Evolutionary conservation across 2,329 filamentous ascomycete species (phyloP).

Genomic region (Penicillium corylophilum): DNA sequence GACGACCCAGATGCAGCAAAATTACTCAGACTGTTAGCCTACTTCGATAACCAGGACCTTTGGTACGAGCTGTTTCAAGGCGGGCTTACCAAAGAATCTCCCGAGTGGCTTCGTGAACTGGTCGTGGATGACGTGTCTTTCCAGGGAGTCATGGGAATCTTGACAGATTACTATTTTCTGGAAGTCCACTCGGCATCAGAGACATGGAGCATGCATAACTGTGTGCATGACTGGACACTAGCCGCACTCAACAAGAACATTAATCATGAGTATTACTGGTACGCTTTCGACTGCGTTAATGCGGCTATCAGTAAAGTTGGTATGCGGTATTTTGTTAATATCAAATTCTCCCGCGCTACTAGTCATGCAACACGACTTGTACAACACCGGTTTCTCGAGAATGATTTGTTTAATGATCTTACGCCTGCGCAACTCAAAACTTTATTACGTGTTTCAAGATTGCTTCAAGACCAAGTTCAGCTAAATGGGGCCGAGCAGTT

Average conservation of each 20-base stretch:
- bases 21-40: slow-evolving; percentile 3
- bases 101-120: slow-evolving; percentile 5
- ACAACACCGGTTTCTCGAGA: background rate
- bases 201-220: slow-evolving; percentile 8
- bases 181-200: background rate
- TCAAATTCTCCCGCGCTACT: background rate
- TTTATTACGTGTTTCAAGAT: background rate
- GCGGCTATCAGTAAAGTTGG: background rate
- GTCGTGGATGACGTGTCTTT: background rate
- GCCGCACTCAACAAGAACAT: slow-evolving; percentile 2
- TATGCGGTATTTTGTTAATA: background rate
- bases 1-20: slow-evolving; percentile 2
- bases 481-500: slow-evolving; percentile 18
- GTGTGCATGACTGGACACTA: slow-evolving; percentile 4
- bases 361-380: background rate
- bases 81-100: background rate
- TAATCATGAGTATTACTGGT: background rate
- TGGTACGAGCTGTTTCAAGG: slow-evolving; percentile 5
- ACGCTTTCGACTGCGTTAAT: background rate
- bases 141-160: background rate
- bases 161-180: slow-evolving; percentile 4
- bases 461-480: background rate
- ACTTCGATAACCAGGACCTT: slow-evolving; percentile 6
- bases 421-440: background rate
- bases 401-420: background rate